Conservation (phyloP, 305 asterid species). For the Lippia alba region DNA sequence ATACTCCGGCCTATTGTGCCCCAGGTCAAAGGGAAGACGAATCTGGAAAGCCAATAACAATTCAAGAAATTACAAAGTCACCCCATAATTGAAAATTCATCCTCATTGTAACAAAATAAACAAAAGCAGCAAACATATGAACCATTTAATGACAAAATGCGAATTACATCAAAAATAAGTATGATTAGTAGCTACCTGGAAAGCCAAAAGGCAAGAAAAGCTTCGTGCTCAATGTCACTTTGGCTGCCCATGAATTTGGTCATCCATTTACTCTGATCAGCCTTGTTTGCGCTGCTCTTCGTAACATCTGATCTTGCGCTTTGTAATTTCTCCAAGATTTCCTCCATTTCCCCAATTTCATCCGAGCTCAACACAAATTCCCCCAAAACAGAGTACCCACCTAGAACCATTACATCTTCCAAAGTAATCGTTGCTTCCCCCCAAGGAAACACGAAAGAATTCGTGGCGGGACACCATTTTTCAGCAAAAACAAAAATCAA, state of each 20-base stretch:
- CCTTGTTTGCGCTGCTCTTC: neutral
- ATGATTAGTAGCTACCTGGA: neutral
- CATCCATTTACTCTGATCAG: neutral
- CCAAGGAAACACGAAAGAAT: neutral
- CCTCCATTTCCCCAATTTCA: neutral
- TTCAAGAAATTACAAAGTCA: no score
- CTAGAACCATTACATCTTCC: neutral
- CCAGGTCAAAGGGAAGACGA: conserved; percentile 35
- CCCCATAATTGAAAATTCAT: no score
- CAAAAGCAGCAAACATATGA: no score
- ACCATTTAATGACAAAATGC: no score
- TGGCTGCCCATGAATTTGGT: neutral
- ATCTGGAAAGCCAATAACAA: conserved; percentile 9
- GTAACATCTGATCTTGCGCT: neutral
- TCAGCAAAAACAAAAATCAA: neutral
- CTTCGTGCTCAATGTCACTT: neutral
- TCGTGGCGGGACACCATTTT: neutral
- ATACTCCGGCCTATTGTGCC: conserved; percentile 3
- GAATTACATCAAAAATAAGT: no score
- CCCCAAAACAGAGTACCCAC: neutral
- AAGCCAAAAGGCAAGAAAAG: neutral
- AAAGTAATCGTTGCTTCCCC: neutral
- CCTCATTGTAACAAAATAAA: no score
- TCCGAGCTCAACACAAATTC: neutral
- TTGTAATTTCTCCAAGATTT: neutral